Evolutionary conservation across 164 flowering plant species (phyloP).

Genomic region (Dillenia suffruticosa): DNA sequence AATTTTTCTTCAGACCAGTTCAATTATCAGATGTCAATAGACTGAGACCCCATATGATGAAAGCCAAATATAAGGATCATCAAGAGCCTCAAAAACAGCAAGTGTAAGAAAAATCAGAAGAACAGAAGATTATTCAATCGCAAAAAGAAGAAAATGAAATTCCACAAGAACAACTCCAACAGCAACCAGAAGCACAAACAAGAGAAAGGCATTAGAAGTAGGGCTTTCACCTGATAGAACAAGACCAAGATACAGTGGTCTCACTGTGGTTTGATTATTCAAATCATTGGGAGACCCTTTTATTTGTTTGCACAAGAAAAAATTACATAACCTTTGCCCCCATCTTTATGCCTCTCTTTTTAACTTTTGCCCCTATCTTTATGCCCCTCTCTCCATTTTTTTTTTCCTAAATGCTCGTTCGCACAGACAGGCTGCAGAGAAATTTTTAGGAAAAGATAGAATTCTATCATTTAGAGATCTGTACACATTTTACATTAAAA

Average conservation of each 20-base stretch:
- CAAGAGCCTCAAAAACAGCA: conserved; percentile 8
- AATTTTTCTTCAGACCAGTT: conserved; percentile 79
- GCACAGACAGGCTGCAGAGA: conserved; percentile 4
- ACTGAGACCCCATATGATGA: conserved; percentile 65
- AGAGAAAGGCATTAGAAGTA: conserved; percentile 39
- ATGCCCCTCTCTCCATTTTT: neutral
- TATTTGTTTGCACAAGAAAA: neutral
- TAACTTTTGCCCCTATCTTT: neutral
- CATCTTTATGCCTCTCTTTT: conserved; percentile 1
- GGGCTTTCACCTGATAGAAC: conserved; percentile 36
- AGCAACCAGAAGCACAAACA: conserved; percentile 17
- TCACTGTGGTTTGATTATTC: conserved; percentile 28
- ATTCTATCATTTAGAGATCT: too few relatives aligned
- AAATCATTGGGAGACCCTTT: neutral
- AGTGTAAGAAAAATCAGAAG: neutral
- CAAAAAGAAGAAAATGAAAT: conserved; percentile 15
- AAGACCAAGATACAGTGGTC: conserved; percentile 46
- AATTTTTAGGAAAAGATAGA: conserved; percentile 5
- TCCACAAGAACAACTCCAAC: conserved; percentile 11
- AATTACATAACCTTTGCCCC: neutral
- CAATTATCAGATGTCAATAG: conserved; percentile 54
- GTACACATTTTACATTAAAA: neutral
- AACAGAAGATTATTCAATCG: conserved; percentile 8
- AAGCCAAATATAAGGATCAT: conserved; percentile 33
- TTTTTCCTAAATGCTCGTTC: neutral